These are phyloP conservation scores for Fusarium gaditjirri DNA, from an alignment of 2,329 filamentous ascomycete species.

Conservation along the genomic window DNA sequence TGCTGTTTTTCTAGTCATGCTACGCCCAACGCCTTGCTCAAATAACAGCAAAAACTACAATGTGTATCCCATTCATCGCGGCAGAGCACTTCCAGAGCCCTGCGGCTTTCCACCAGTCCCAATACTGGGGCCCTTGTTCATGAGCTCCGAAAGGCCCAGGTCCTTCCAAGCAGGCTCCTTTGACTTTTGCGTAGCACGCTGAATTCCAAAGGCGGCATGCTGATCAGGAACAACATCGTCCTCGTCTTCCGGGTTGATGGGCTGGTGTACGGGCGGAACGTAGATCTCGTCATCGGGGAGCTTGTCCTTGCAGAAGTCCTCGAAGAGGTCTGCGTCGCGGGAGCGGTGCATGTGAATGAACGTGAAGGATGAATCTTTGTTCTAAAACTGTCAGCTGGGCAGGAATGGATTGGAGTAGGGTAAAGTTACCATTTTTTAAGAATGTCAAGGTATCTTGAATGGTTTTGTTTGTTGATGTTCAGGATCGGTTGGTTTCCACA, in stretches of 20 bases:
- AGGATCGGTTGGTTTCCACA: constrained; percentile 6
- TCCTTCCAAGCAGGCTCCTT: constrained; percentile 83
- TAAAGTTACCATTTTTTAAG: constrained; percentile 15
- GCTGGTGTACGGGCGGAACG: constrained; percentile 82
- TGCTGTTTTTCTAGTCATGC: not conserved
- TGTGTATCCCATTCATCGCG: not conserved
- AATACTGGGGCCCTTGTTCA: constrained; percentile 67
- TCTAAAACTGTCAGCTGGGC: constrained; percentile 53
- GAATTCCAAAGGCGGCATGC: constrained; percentile 87
- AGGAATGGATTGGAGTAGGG: fast-evolving
- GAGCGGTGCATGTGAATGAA: constrained; percentile 79
- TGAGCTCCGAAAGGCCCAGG: constrained; percentile 75
- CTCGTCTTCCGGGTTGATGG: constrained; percentile 87
- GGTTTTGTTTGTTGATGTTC: constrained; percentile 31
- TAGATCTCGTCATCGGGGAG: constrained; percentile 83
- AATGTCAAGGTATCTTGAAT: constrained; percentile 1
- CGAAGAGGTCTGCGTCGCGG: constrained; percentile 81
- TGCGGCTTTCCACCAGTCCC: constrained; percentile 38
- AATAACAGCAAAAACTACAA: not conserved
- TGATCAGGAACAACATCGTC: constrained; percentile 90
- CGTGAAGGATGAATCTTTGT: constrained; percentile 80
- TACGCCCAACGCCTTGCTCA: constrained; percentile 25
- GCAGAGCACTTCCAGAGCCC: constrained; percentile 29
- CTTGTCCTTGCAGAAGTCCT: constrained; percentile 77
- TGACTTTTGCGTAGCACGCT: constrained; percentile 78